phyloP scores from a whole-genome alignment of 164 flowering plant species.

The Platanus orientalis region DNA sequence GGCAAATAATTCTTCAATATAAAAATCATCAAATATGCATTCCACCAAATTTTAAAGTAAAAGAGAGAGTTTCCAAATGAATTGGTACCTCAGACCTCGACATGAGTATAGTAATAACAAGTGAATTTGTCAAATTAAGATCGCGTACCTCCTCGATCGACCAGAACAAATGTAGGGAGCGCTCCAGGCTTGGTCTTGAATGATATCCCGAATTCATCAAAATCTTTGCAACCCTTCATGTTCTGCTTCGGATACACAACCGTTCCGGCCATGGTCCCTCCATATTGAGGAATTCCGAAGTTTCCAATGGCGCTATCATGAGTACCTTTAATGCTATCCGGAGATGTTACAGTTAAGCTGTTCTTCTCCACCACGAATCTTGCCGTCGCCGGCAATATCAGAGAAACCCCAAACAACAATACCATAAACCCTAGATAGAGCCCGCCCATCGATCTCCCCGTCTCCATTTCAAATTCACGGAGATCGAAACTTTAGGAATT shows the following conservation, averaged over 20 bases:
- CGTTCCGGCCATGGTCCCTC: conserved; percentile 89
- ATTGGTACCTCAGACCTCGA: no score
- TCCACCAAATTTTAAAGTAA: no score
- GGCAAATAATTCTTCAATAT: no score
- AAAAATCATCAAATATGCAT: no score
- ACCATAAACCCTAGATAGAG: conserved; percentile 37
- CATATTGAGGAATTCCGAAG: conserved; percentile 91
- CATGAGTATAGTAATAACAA: no score
- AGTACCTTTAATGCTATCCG: conserved; percentile 65
- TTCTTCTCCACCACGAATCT: conserved; percentile 92
- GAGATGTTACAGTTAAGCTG: conserved; percentile 77
- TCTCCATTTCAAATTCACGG: conserved; percentile 5
- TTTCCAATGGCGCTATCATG: conserved; percentile 90
- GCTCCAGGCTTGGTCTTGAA: conserved; percentile 70
- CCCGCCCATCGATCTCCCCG: conserved; percentile 11
- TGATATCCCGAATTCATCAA: conserved; percentile 45
- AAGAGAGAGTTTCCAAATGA: no score
- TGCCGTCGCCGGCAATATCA: conserved; percentile 19
- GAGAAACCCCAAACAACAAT: conserved; percentile 9
- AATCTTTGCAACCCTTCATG: conserved; percentile 63
- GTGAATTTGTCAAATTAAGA: no score
- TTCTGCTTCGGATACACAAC: conserved; percentile 73
- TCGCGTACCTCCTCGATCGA: conserved; percentile 85
- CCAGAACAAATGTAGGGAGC: conserved; percentile 68
- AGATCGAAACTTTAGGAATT: no score